Base-by-base conservation (phyloP, 805 yeast genomes). In the Starmerella bacillaris region DNA sequence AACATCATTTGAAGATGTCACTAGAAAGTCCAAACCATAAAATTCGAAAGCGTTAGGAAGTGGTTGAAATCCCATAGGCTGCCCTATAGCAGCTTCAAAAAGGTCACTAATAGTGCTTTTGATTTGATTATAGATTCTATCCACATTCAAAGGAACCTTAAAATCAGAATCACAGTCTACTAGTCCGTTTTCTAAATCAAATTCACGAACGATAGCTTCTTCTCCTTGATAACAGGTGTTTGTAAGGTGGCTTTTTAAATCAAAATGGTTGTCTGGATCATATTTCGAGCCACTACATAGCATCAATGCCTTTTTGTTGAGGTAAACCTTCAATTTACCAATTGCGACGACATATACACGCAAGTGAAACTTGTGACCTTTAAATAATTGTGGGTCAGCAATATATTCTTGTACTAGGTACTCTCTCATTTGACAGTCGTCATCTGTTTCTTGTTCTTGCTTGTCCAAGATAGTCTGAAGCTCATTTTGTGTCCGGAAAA, bases 351-450 rank as follows among this genome's bases (percentile, higher is more conserved):
- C 79, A 49, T 89, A 89, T 2, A 78, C 70, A 47, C 98, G 67
- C 35, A 89, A 70, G 50, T 89, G 98, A 56, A 89, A 89, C 54
- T 89, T 89, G 47, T 76, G 70, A 41, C 65, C 61, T 15, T 64
- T 65, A 53, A 79, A 74, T 7, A 89, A 57, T 34, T 89, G 55
- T 4, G 96, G 96, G 18, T 61, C 59, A 1, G 54, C 51, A 41
- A 78, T 54, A 51, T 89, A 89, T 51, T 76, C 77, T 54, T 89
- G 98, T 1, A 86, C 78, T 15, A 89, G 69, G 48, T 86, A 89
- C 54, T 84, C 93, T 41, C 98, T 71, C 59, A 8, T 53, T 2
- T 51, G 57, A 0, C 51, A 63, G 11, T 60, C 69, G 18, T 67
- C 74, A 2, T 65, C 74, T 14, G 69, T 79, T 31, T 69, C 79